Conservation (phyloP, 805 yeast genomes). For the Suhomyces tanzawaensis region DNA sequence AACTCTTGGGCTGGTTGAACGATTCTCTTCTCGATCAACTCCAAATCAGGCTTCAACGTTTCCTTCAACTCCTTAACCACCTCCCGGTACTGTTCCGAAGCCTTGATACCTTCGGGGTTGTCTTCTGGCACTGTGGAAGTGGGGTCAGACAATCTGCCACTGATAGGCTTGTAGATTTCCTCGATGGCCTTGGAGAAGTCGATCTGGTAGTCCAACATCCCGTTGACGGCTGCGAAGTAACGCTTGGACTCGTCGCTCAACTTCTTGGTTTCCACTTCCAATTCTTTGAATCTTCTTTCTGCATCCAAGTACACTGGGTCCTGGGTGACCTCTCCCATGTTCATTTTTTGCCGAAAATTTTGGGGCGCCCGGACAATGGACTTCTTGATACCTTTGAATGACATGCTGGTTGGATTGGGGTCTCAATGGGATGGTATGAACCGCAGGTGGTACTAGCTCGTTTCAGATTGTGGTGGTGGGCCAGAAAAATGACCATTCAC, state of each 20-base stretch:
- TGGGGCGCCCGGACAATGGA: slow-evolving; percentile 89
- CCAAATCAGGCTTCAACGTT: slow-evolving; percentile 87
- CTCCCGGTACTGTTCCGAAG: slow-evolving; percentile 86
- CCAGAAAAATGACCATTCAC: background rate
- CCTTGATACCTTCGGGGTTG: slow-evolving; percentile 94
- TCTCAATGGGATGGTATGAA: no score
- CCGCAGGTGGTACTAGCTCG: no score
- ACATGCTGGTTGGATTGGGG: slow-evolving; percentile 55
- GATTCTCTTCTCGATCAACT: slow-evolving; percentile 84
- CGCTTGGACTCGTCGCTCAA: slow-evolving; percentile 86
- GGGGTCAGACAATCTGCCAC: slow-evolving; percentile 90
- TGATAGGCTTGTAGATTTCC: slow-evolving; percentile 92
- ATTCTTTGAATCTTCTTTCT: slow-evolving; percentile 90
- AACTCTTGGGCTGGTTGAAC: slow-evolving; percentile 91
- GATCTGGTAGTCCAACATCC: slow-evolving; percentile 89
- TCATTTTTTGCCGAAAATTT: slow-evolving; percentile 80
- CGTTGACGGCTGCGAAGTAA: slow-evolving; percentile 88
- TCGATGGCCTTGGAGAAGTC: slow-evolving; percentile 95
- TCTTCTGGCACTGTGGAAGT: slow-evolving; percentile 84
- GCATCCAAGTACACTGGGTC: slow-evolving; percentile 95
- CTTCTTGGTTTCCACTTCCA: slow-evolving; percentile 86
- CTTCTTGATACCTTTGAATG: slow-evolving; percentile 84
- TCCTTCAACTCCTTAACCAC: slow-evolving; percentile 84
- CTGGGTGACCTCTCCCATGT: slow-evolving; percentile 62
- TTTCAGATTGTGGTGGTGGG: background rate